Base-by-base conservation (phyloP, 495 filamentous ascomycete genomes). In the Daldinia concentrica region DNA sequence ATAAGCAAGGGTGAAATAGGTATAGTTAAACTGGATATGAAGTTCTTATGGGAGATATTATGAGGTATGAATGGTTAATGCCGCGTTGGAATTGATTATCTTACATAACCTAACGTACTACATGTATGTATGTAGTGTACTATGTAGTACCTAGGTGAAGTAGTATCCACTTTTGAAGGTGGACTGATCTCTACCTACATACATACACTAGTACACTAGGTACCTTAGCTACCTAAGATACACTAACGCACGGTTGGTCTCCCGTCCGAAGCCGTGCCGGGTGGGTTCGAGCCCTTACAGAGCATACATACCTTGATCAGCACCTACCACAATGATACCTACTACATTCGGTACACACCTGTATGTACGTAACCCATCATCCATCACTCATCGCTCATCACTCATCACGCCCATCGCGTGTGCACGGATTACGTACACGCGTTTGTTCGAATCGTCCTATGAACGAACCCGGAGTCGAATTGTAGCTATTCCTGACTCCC, bases 231-330 rank as follows among this genome's bases (percentile, higher is more conserved):
- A 30, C 29, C 29, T 30, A 32, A 29, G 34, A 12, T 36, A 58
- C n/a, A 4, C 3, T 50, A 50, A 27, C 34, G 59, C 59, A 62
- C 37, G 39, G 54, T 50, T 48, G 29, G 36, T 43, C 30, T 29
- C 52, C 52, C 26, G 41, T 17, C 43, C 52, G 59, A 59, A 69
- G 59, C 66, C 59, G 59, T 39, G 66, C 43, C 29, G 52, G 62
- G 58, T 41, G 54, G 52, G 52, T 37, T 34, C 17, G 32, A 54
- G 30, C 30, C 60, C 60, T 22, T 48, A 48, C 41, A 45, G 24
- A 8, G 6, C 27, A 29, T 29, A 29, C 27, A 29, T 32, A 32
- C 32, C 19, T 48, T 24, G 17, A 45, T 43, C 39, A 17, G 32
- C 32, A 34, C 32, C 2, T 34, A 34, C 32, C 32, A 34, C 32